Evolutionary conservation across 2,329 filamentous ascomycete genomes (phyloP), one percentile per base, ranked within the genome.

Genomic region (Epichloe amarillans): DNA sequence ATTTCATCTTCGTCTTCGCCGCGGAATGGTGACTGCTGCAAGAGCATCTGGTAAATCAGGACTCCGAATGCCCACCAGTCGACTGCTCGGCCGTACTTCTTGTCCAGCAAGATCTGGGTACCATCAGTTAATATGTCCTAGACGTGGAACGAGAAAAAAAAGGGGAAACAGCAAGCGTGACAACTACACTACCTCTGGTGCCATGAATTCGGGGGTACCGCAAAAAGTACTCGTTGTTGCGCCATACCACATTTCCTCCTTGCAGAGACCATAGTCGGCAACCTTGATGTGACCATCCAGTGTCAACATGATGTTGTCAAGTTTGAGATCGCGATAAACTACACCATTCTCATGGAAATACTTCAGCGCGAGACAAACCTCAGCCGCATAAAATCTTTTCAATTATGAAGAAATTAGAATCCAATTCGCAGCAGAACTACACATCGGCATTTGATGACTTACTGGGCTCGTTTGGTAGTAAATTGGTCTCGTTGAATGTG

Each of bases 61-160:
- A 98, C 93, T 66, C 93, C 93, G 69, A 98, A 98, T 6, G 94
- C 94, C 93, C 93, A 98, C 93, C 93, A 98, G 68, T 98, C 93
- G 42, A 98, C 93, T 15, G 93, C 88, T 52, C 93, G 84, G 44
- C 90, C 91, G 62, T 98, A 98, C 65, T 96, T 97, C 75, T 98
- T 98, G 67, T 98, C 93, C 52, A 97, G 76, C 37, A 98, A 73
- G 69, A 98, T 98, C 85, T 94, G 39, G 5, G 14, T 2, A 15
- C 3, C 10, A 19, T 47, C 14, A 47, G 45, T 15, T 1, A 47
- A 47, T 3, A 38, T 23, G 44, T 23, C 7, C 6, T 11, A 15
- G 35, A 15, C 30, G 14, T 11, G n/a, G 19, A 21, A 10, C 7
- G 3, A 3, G 3, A 37, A n/a, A 19, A 15, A 2, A 38, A 19